Percentiles rank a stretch among this genome's conserved stretches.
phyloP scores from a whole-genome alignment of 2,329 filamentous ascomycete genomes.

The Blastomyces gilchristii region DNA sequence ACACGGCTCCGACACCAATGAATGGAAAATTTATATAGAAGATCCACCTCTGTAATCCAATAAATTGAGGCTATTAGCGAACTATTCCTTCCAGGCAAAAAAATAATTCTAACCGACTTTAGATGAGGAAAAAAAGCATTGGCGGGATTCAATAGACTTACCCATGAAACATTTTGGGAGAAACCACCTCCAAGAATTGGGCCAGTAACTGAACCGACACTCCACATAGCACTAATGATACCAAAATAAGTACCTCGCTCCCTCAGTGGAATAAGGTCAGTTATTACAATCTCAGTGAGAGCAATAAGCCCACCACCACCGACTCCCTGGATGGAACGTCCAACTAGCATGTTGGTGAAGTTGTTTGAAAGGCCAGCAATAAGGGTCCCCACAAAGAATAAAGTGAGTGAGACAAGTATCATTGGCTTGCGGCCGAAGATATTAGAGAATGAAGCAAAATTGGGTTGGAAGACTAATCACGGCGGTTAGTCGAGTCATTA shows the following conservation, averaged over 20 bases:
- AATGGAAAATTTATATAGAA: conserved; percentile 57
- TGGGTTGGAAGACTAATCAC: conserved; percentile 40
- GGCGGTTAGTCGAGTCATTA: background rate
- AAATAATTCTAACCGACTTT: background rate
- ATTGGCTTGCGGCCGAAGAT: conserved; percentile 40
- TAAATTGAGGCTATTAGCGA: background rate
- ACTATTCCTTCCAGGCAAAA: background rate
- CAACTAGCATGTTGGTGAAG: conserved; percentile 39
- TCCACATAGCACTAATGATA: conserved; percentile 33
- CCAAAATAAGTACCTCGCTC: conserved; percentile 32
- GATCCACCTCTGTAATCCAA: conserved; percentile 47
- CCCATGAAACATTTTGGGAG: conserved; percentile 31
- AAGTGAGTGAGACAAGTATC: conserved; percentile 29
- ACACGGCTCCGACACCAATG: conserved; percentile 38
- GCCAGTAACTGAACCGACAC: conserved; percentile 31
- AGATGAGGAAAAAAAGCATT: background rate
- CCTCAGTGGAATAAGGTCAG: conserved; percentile 36
- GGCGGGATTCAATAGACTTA: conserved; percentile 15
- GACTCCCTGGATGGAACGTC: conserved; percentile 36
- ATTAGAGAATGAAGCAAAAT: conserved; percentile 38
- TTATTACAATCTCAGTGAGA: conserved; percentile 35
- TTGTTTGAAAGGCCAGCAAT: conserved; percentile 33
- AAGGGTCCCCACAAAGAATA: conserved; percentile 39
- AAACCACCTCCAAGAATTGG: conserved; percentile 37
- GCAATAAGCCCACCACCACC: conserved; percentile 38